phyloP scores from a whole-genome alignment of 345 rosid genomes.

The Eucalyptus tenuipes region DNA sequence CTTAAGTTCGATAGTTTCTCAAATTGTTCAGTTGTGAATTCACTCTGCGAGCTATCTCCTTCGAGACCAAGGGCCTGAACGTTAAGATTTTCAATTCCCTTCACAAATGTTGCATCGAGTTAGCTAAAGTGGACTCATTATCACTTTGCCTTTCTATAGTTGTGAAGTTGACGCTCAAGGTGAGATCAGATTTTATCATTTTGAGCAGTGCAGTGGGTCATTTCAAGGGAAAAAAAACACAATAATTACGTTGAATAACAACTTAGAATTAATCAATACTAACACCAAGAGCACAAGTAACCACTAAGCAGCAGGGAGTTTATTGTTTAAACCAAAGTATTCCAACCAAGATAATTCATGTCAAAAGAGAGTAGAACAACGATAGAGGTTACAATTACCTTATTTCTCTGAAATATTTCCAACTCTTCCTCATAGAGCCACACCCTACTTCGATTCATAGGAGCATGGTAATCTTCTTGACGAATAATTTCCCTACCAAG shows the following conservation, averaged over 20 bases:
- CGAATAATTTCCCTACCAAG: neutral
- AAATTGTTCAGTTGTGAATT: neutral
- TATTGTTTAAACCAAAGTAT: neutral
- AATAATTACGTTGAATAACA: rapidly evolving
- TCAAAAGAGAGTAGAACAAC: neutral
- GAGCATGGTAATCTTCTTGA: neutral
- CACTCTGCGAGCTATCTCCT: neutral
- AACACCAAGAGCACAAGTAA: neutral
- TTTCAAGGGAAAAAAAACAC: neutral
- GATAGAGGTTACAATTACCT: neutral
- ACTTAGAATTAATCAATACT: neutral
- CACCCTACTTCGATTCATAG: neutral
- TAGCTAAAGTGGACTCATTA: neutral
- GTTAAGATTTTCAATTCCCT: neutral
- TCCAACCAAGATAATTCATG: neutral
- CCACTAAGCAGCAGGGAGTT: neutral
- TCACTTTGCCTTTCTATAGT: neutral
- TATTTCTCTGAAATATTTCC: neutral
- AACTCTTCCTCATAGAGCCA: rapidly evolving
- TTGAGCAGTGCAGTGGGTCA: rapidly evolving
- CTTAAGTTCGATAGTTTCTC: neutral
- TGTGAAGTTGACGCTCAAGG: neutral
- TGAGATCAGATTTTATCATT: rapidly evolving
- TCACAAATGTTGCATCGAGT: neutral
- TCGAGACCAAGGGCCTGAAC: rapidly evolving